These are phyloP conservation scores for Clarireedia monteithiana DNA, from an alignment of 2,329 filamentous ascomycete genomes.

Conservation along the genomic window DNA sequence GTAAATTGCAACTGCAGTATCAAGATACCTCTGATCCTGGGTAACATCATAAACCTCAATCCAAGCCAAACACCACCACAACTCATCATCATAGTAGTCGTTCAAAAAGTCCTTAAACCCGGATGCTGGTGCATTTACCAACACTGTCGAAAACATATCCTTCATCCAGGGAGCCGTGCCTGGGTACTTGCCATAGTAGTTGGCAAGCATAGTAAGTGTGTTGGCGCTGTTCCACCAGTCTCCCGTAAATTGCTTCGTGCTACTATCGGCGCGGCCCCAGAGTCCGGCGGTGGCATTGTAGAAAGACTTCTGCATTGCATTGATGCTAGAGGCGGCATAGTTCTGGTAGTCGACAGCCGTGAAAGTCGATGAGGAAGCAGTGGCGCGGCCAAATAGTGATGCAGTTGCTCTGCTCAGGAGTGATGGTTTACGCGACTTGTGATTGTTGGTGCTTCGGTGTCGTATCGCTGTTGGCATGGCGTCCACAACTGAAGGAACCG, in stretches of 20 bases:
- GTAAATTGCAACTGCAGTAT: slow-evolving; percentile 45
- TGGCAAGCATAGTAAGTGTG: slow-evolving; percentile 53
- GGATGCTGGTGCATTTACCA: slow-evolving; percentile 15
- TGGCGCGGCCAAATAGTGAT: neutral
- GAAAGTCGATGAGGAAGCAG: neutral
- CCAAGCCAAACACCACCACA: slow-evolving; percentile 57
- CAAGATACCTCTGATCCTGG: slow-evolving; percentile 42
- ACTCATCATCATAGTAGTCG: slow-evolving; percentile 51
- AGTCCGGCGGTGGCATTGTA: slow-evolving; percentile 53
- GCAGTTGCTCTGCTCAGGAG: neutral
- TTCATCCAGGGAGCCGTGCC: neutral
- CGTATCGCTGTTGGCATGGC: neutral
- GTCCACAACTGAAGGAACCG: neutral
- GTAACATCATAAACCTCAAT: slow-evolving; percentile 50
- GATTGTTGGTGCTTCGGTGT: neutral
- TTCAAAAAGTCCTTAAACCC: slow-evolving; percentile 33
- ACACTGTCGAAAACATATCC: slow-evolving; percentile 15
- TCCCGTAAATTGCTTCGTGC: slow-evolving; percentile 53
- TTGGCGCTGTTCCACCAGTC: slow-evolving; percentile 71
- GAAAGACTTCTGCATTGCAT: slow-evolving; percentile 1
- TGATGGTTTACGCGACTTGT: neutral
- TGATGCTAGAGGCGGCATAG: slow-evolving; percentile 4
- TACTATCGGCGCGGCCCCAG: slow-evolving; percentile 39
- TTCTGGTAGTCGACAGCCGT: slow-evolving; percentile 1
- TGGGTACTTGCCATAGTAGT: slow-evolving; percentile 34